Conservation (phyloP, 257 asterid genomes). For the Jacaranda copaia region DNA sequence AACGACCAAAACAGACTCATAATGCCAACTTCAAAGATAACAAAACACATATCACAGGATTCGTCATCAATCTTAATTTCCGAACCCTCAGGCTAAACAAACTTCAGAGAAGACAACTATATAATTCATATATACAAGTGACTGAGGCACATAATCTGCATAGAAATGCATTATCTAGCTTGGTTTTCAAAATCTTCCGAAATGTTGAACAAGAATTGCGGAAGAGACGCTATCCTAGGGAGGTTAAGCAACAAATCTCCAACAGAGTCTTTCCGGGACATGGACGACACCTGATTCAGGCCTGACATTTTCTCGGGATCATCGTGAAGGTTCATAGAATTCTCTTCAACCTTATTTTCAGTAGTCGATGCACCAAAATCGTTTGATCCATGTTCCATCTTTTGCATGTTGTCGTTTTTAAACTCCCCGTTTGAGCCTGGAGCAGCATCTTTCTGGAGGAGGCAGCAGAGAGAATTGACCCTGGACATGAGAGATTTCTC, state of each 20-base stretch:
- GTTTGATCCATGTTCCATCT: conserved; percentile 44
- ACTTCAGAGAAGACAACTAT: no score
- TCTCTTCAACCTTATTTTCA: conserved; percentile 33
- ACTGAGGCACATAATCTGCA: no score
- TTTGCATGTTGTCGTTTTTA: conserved; percentile 45
- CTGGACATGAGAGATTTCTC: conserved; percentile 87
- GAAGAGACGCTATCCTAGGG: conserved; percentile 92
- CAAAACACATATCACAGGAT: conserved; percentile 8
- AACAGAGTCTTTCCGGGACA: conserved; percentile 86
- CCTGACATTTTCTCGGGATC: conserved; percentile 40
- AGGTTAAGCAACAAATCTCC: conserved; percentile 82
- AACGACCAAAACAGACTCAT: no score
- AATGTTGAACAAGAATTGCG: conserved; percentile 83
- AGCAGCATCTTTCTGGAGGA: conserved; percentile 79
- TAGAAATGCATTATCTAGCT: conserved; percentile 50
- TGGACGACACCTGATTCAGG: conserved; percentile 44
- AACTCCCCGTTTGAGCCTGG: conserved; percentile 33
- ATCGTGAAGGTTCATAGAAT: not conserved
- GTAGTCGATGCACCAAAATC: conserved; percentile 9
- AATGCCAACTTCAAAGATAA: no score
- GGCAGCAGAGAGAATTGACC: conserved; percentile 94
- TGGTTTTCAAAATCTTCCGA: conserved; percentile 66
- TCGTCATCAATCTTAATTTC: no score
- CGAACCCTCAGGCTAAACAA: no score
- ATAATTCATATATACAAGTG: no score